Evolutionary conservation across 2,329 filamentous ascomycete species (phyloP).

Genomic region (Alternaria tenuissima): DNA sequence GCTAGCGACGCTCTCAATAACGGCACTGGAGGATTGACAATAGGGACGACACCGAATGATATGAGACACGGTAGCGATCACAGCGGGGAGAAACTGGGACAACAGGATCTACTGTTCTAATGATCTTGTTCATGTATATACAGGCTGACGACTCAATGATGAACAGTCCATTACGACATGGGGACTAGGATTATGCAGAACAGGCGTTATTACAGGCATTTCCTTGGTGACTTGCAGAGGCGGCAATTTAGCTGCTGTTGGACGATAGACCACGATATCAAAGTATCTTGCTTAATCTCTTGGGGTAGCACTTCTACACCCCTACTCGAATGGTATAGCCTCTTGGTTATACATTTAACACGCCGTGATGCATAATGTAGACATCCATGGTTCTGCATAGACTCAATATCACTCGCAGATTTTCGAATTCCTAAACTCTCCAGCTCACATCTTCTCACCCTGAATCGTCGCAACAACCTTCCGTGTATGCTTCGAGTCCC

Average conservation of each 20-base stretch:
- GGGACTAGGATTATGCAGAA: background rate
- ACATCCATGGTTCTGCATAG: background rate
- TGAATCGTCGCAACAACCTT: constrained; percentile 93
- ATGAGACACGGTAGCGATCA: background rate
- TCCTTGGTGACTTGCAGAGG: background rate
- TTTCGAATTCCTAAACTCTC: background rate
- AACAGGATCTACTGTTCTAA: background rate
- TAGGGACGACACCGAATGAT: background rate
- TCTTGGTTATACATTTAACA: background rate
- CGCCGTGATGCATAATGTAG: background rate
- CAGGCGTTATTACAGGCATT: background rate
- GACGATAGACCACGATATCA: background rate
- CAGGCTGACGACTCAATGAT: background rate
- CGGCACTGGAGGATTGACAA: background rate
- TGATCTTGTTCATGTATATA: background rate
- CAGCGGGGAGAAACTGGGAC: background rate
- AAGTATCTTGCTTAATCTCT: background rate
- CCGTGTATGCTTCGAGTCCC: constrained; percentile 76
- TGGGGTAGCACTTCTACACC: background rate
- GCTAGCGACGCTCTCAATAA: background rate
- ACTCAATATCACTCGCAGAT: background rate
- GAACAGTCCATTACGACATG: background rate
- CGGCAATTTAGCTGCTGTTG: background rate
- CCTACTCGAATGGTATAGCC: background rate
- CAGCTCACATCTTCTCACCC: constrained; percentile 70